phyloP scores from a whole-genome alignment of 1,284 basidiomycete species.

The Thecaphora frezii region DNA sequence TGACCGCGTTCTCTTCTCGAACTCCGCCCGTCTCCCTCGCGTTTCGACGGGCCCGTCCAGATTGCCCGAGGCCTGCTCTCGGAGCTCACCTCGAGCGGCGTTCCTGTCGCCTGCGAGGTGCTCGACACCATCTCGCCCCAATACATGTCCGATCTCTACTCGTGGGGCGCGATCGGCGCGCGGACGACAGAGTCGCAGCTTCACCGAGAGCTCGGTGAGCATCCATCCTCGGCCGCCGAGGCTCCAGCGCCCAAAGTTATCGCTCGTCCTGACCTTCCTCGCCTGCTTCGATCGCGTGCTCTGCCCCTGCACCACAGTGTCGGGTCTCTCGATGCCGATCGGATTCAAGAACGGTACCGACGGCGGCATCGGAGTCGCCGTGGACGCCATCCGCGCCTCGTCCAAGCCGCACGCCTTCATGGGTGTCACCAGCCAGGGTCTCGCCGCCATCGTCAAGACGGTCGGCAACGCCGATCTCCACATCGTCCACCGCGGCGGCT shows the following conservation, averaged over 20 bases:
- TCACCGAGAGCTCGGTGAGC: conserved; percentile 61
- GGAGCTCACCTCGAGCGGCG: conserved; percentile 81
- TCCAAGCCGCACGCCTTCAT: conserved; percentile 57
- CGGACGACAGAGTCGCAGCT: conserved; percentile 72
- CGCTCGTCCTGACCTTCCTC: no score
- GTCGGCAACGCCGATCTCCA: conserved; percentile 70
- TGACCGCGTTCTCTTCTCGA: no score
- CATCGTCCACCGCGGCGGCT: conserved; percentile 58
- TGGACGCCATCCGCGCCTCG: conserved; percentile 57
- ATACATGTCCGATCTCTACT: conserved; percentile 71
- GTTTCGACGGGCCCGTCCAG: conserved; percentile 41
- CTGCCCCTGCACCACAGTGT: conserved; percentile 16
- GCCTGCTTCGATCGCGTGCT: no score
- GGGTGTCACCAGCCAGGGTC: conserved; percentile 61
- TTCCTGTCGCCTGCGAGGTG: conserved; percentile 92
- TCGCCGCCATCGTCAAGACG: conserved; percentile 94
- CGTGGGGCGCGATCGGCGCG: conserved; percentile 97
- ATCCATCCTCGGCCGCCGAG: background rate
- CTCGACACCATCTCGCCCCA: conserved; percentile 68
- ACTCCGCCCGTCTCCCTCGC: background rate
- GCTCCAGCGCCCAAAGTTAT: no score
- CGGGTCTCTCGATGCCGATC: conserved; percentile 57
- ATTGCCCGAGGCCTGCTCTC: conserved; percentile 84
- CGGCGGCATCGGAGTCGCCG: conserved; percentile 66
- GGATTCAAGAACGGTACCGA: conserved; percentile 99